These are phyloP conservation scores for Luffa acutangula DNA, from an alignment of 306 rosid species.

Conservation along the genomic window DNA sequence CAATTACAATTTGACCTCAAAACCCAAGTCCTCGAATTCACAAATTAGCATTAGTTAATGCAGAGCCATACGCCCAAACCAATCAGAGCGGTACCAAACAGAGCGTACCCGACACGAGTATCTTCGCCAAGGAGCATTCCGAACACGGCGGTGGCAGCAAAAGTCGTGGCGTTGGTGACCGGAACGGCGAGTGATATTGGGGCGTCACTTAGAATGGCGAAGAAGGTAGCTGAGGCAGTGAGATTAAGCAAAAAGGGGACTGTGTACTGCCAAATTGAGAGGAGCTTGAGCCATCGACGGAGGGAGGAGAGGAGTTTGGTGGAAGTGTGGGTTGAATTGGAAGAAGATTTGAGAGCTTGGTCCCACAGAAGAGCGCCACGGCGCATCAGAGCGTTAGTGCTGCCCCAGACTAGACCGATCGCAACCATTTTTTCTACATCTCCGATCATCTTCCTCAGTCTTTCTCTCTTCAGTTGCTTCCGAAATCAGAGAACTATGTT, in stretches of 20 bases:
- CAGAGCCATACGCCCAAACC: constrained; percentile 69
- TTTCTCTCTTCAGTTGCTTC: neutral
- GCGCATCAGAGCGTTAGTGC: constrained; percentile 88
- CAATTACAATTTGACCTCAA: neutral
- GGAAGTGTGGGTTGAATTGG: neutral
- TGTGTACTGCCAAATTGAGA: constrained; percentile 74
- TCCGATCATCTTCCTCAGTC: constrained; percentile 18
- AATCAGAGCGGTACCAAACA: constrained; percentile 61
- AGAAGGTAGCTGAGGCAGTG: constrained; percentile 87
- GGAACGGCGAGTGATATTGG: constrained; percentile 88
- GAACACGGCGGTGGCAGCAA: constrained; percentile 71
- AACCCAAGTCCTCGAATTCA: neutral
- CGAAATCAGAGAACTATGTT: neutral
- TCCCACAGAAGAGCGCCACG: constrained; percentile 83
- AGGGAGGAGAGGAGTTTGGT: constrained; percentile 24
- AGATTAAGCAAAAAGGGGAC: constrained; percentile 64
- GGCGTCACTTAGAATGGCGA: constrained; percentile 56
- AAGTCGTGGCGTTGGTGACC: constrained; percentile 89
- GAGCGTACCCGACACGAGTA: constrained; percentile 44
- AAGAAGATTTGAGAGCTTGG: constrained; percentile 45
- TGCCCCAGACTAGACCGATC: constrained; percentile 83
- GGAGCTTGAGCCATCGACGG: constrained; percentile 62
- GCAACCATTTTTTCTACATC: constrained; percentile 75
- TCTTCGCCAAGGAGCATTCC: constrained; percentile 62
- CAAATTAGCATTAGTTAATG: constrained; percentile 14